Base-by-base conservation (phyloP, 257 asterid genomes). In the Ocimum tenuiflorum region DNA sequence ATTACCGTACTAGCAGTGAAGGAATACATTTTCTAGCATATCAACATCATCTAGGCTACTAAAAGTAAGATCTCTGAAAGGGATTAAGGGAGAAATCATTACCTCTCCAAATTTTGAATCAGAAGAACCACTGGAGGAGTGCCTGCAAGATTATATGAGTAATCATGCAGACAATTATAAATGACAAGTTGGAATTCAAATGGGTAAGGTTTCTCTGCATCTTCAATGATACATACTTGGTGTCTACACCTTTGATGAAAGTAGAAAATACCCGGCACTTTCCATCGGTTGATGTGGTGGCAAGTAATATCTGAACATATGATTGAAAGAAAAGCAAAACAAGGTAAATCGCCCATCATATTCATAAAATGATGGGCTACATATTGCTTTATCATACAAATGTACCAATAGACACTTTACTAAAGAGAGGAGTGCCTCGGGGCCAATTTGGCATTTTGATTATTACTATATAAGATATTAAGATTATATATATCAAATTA, bases 271-370 rank as follows among this genome's bases (percentile, higher is more conserved):
- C 95, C 53, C 97, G 80, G 77, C 96, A 94, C 78, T 90, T 94
- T 71, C 99, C 99, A 81, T 94, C 99, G 39, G 97, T 90, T 63
- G 97, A 94, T 33, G 99, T 90, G 39, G 99, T 94, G 42, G 99
- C 99, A 69, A 94, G 95, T 63, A 86, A 77, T 74, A 88, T 80
- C 99, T 94, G 79, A 19, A 43, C 46, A 70, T 27, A 73, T 22
- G 53, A 59, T 45, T 20, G 64, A 33, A 46, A 31, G 36, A 52
- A 73, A 22, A 11, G 38, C 45, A 22, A 52, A 36, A 53, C 2
- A 19, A 24, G 38, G 46, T 10, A 19, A 22, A 59, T 49, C 22
- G 11, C 60, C 67, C 45, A 11, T 52, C 46, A 11, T 27, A 22
- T 11, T 24, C 45, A 68, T 38, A 49, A 62, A 52, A 23, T 63